Evolutionary conservation across 331 rosid species (phyloP).

Genomic region (Acacia pycnantha): DNA sequence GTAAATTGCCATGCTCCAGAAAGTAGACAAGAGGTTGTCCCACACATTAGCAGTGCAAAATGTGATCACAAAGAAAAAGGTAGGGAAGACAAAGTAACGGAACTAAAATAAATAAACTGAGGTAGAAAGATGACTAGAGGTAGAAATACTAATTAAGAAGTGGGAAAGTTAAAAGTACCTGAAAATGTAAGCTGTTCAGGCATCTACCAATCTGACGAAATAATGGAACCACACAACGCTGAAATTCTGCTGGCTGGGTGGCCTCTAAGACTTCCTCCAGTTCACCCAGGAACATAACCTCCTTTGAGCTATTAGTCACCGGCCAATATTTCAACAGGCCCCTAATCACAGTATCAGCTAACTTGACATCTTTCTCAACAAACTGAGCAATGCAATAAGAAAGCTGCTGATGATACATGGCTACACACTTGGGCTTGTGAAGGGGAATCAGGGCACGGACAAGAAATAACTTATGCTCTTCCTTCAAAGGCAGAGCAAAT

Average conservation of each 20-base stretch:
- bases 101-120: not conserved
- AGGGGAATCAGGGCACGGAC: not conserved
- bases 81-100: not conserved
- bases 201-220: not conserved
- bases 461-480: not conserved
- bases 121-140: not conserved
- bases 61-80: not conserved
- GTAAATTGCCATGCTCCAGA: not conserved
- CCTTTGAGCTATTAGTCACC: not conserved
- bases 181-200: not conserved
- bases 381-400: not conserved
- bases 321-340: not conserved
- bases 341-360: constrained; percentile 5
- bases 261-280: not conserved
- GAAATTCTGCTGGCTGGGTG: not conserved
- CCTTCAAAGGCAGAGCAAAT: constrained; percentile 2
- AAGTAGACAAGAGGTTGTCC: not conserved
- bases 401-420: not conserved
- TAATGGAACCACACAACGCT: constrained; percentile 1
- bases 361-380: constrained; percentile 1
- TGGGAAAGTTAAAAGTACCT: not conserved
- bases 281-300: not conserved
- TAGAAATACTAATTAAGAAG: not conserved
- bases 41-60: not conserved
- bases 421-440: constrained; percentile 1